Evolutionary conservation across 1,284 basidiomycete genomes (phyloP), one percentile per base, ranked within the genome.

Genomic region (Ustilago shanxiensis): DNA sequence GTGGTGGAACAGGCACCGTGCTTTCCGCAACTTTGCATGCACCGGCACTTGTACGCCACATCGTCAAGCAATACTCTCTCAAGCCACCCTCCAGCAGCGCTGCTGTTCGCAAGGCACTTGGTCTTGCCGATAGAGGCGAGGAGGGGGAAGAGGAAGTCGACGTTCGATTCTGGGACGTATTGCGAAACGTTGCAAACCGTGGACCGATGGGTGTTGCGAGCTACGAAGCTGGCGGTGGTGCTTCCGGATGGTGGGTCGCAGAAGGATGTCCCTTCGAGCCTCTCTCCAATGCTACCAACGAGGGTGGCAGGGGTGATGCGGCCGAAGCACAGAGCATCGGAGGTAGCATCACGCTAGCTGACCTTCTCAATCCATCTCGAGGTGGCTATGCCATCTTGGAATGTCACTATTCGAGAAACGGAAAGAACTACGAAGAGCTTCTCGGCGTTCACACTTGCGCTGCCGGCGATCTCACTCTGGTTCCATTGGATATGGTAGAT

Each of bases 31-130:
- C 59, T 1, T 20, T 83, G 0, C 79, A 80, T 14, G 45, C 79
- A 0, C 70, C 76, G 6, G 78, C 71, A 3, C 37, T 83, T 0
- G 24, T 81, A 1, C 66, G 70, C 7, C 63, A 80, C 50, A 56
- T 83, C 8, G 39, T 76, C 60, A 67, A 72, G 60, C 72, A 74
- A 41, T 82, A 80, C 41, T 66, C 72, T 11, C 72, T 83, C n/a
- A 55, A 61, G 14, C 81, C 82, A 1, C 77, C 79, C 1, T 59
- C 71, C 13, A 76, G 71, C 16, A 49, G 45, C 5, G 6, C 16
- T 7, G 44, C 57, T 11, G 66, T 77, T 2, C 29, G 22, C 20
- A 66, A 60, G 16, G 70, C 77, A 0, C 50, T 73, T n/a, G 61
- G 50, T n/a, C 63, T 60, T n/a, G 65, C 65, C 26, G 64, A 22